Base-by-base conservation (phyloP, 169 alveolate species). In the Plasmodium fragile region DNA sequence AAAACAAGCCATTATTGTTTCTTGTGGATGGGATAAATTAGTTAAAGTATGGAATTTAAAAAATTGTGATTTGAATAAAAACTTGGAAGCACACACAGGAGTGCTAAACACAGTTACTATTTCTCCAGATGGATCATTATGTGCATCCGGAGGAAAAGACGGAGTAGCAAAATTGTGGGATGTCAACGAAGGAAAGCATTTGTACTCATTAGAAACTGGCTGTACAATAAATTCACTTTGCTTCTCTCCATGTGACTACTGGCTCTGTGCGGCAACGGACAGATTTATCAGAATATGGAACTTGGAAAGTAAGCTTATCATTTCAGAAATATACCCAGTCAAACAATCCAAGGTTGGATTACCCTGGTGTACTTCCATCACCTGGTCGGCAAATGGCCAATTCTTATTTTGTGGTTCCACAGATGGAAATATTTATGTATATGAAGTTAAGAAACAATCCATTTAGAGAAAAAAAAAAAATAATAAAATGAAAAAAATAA, bases 61-160 rank as follows among this genome's bases (percentile, higher is more conserved):
- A 95, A 98, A 96, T 94, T 98, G 99, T 98, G 97, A 98, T 95
- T 98, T 98, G 90, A 98, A 97, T 95, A 97, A 97, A 96, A 97
- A 98, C 96, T 96, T 99, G 92, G 98, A 96, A 39, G 99, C 99
- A 81, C 99, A 99, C 97, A 97, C 98, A 10, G 98, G 99, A 41
- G 99, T 97, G 73, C 98, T 99, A 82, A 97, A 98, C 97, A 96
- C 99, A 73, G 98, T 98, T 71, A 97, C 99, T 34, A 98, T 98
- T 83, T 98, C 99, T 25, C 99, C 99, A 4, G 99, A 99, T 92
- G 99, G 99, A 6, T 98, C 99, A 8, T 98, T 98, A 89, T 98
- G 99, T 95, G 99, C 99, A 10, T 98, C 99, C 22, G 99, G 99
- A 5, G 99, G 99, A n/a, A 98, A 98, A 96, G 99, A 98, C 92